These are phyloP conservation scores for Xylaria sp. DNA, from an alignment of 2,329 filamentous ascomycete genomes.

Conservation along the genomic window DNA sequence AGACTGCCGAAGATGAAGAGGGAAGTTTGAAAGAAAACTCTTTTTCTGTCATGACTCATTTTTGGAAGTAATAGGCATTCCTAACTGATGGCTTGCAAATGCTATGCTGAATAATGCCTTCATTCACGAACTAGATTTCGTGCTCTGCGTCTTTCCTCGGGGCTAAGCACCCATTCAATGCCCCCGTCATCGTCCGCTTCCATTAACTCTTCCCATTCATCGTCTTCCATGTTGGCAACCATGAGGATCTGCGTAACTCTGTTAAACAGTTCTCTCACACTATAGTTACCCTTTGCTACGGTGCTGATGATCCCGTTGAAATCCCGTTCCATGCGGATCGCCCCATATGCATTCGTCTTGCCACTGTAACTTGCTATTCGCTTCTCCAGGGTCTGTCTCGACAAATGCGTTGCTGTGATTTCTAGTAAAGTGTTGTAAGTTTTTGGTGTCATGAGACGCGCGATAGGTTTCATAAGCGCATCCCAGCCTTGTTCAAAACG, in stretches of 20 bases:
- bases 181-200: slow-evolving; percentile 46
- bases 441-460: slow-evolving; percentile 72
- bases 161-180: slow-evolving; percentile 55
- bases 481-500: slow-evolving; percentile 86
- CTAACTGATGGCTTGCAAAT: not conserved
- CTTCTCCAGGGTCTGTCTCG: slow-evolving; percentile 72
- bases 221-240: slow-evolving; percentile 74
- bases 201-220: slow-evolving; percentile 69
- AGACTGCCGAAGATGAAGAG: too few relatives aligned
- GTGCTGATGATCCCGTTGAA: slow-evolving; percentile 61
- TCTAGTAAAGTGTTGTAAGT: slow-evolving; percentile 74
- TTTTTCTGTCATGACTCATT: not conserved
- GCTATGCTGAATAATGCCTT: slow-evolving; percentile 10
- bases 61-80: not conserved
- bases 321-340: slow-evolving; percentile 66
- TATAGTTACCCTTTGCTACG: slow-evolving; percentile 58
- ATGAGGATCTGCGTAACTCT: slow-evolving; percentile 65
- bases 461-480: slow-evolving; percentile 75
- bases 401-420: slow-evolving; percentile 67
- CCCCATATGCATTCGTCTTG: slow-evolving; percentile 69
- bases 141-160: slow-evolving; percentile 59
- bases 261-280: slow-evolving; percentile 61
- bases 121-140: slow-evolving; percentile 50
- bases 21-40: not conserved
- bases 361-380: slow-evolving; percentile 76